Base-by-base conservation (phyloP, 2,329 filamentous ascomycete genomes). In the Trichophaea hybrida region DNA sequence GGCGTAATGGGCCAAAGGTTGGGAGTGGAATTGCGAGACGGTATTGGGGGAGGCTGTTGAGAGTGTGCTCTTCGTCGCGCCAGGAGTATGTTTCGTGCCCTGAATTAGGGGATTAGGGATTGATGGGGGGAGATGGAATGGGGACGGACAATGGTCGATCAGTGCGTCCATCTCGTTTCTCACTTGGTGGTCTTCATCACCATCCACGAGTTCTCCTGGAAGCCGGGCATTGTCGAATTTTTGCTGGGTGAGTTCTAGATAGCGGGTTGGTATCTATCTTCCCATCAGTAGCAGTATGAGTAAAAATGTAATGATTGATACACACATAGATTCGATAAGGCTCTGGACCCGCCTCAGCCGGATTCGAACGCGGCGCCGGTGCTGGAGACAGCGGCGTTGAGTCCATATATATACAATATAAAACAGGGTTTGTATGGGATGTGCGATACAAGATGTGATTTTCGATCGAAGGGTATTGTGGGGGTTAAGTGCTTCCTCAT, bases 141-240 rank as follows among this genome's bases (percentile, higher is more conserved):
- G 17, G 37, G 6, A 32, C 37, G 12, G 32, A 55, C 82, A 85
- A 67, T 76, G 83, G 69, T 85, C 82, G 60, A 86, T 75, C 63
- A 86, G 71, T 17, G 80, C 77, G 70, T 86, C 83, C 57, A 86
- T 73, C 49, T 78, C 75, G 33, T 75, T 71, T 68, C 85, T 85
- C 1, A 81, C 79, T 61, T 80, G 77, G 72, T 78, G 79, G 78
- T 78, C 81, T 63, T 76, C 74, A 49, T 73, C 71, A 35, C 75
- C 75, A 59, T 73, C 69, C 6, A 74, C 71, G 1, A 75, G 68
- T 65, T 84, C 81, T 66, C 81, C 79, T 44, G 83, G 83, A 34
- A 86, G 71, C 60, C 83, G 75, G 24, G 81, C 82, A 50, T 85
- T 74, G 67, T 85, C 80, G 7, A 86, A 75, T 70, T 86, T 87